Evolutionary conservation across 257 asterid genomes (phyloP).

Genomic region (Ballota nigra): DNA sequence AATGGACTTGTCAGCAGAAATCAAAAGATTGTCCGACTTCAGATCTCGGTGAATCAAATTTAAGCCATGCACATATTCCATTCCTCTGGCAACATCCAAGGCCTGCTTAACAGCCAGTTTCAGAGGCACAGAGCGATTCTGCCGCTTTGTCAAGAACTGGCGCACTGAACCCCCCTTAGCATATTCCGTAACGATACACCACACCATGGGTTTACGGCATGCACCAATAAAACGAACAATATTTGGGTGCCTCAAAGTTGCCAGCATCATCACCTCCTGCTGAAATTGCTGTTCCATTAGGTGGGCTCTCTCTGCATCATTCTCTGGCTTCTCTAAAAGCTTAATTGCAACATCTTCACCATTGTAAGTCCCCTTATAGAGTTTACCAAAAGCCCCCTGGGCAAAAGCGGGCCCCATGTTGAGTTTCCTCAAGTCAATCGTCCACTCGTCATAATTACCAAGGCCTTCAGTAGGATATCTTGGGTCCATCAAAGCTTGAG

Average conservation of each 20-base stretch:
- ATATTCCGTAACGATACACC: constrained; percentile 97
- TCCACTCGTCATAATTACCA: constrained; percentile 88
- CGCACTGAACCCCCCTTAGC: constrained; percentile 98
- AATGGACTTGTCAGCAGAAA: constrained; percentile 86
- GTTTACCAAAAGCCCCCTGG: constrained; percentile 98
- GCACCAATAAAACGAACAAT: constrained; percentile 95
- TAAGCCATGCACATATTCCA: constrained; percentile 91
- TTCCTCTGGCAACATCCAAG: constrained; percentile 95
- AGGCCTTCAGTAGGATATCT: constrained; percentile 85
- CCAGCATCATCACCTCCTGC: constrained; percentile 98
- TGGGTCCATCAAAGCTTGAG: constrained; percentile 90
- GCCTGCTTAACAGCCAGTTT: constrained; percentile 99
- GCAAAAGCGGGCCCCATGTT: constrained; percentile 98
- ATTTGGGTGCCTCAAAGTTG: constrained; percentile 81
- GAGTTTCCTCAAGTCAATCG: constrained; percentile 89
- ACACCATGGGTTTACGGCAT: constrained; percentile 95
- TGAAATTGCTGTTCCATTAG: constrained; percentile 98
- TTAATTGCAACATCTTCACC: constrained; percentile 95
- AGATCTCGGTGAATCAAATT: constrained; percentile 90
- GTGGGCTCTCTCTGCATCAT: constrained; percentile 75
- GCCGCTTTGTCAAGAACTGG: constrained; percentile 78
- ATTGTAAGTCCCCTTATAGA: constrained; percentile 84
- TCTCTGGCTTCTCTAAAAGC: constrained; percentile 91
- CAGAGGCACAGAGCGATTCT: constrained; percentile 86
- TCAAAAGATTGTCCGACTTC: constrained; percentile 93